A percentile compares a stretch with the other conserved stretches of the same genome.
phyloP scores from a whole-genome alignment of 2,329 filamentous ascomycete species.

The Xylaria sp. region DNA sequence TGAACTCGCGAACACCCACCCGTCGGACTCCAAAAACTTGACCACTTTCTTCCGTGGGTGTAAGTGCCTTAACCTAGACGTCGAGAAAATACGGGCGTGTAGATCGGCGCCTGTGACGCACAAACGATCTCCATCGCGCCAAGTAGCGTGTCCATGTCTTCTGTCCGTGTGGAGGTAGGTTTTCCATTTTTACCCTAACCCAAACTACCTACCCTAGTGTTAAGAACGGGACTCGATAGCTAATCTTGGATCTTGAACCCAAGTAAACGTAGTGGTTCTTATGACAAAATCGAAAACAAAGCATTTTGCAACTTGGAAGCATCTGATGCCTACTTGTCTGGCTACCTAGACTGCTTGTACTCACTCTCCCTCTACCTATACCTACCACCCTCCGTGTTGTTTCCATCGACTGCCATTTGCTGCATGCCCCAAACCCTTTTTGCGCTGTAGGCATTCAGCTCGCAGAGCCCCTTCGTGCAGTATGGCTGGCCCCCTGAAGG shows the following conservation, averaged over 20 bases:
- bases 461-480: constrained; percentile 27
- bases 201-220: too few relatives aligned
- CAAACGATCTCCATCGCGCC: constrained; percentile 10
- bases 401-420: constrained; percentile 14
- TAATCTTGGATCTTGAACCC: not conserved
- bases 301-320: not conserved
- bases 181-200: constrained; percentile 6
- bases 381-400: not conserved
- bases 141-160: not conserved
- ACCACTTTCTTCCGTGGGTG: not conserved
- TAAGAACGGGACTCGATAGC: constrained; percentile 4
- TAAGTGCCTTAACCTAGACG: not conserved
- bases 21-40: not conserved
- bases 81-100: not conserved
- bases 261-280: not conserved
- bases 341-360: not conserved
- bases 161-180: too few relatives aligned
- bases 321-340: not conserved
- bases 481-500: constrained; percentile 32
- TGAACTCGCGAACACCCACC: constrained; percentile 5
- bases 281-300: constrained; percentile 17
- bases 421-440: not conserved
- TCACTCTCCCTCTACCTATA: too few relatives aligned
- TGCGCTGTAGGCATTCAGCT: not conserved
- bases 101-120: constrained; percentile 9